Percentiles rank a stretch among this genome's conserved stretches.
Evolutionary conservation across 169 alveolate genomes (phyloP).

Genomic region (Cryptosporidium bovis): DNA sequence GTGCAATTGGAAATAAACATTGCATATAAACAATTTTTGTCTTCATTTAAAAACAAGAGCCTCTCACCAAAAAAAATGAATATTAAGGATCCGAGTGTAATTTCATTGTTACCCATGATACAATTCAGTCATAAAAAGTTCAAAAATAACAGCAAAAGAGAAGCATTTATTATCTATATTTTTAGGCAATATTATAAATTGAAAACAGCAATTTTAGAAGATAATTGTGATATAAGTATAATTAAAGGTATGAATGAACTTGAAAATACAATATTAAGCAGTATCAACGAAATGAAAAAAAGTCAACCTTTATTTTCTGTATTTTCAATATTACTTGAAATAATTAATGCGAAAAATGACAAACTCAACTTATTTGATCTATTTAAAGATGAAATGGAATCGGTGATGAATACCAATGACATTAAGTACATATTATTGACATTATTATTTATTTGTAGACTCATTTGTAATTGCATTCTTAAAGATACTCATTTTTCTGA

Average conservation of each 20-base stretch:
- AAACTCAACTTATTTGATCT: not conserved
- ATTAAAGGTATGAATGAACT: conserved; percentile 57
- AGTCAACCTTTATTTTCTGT: conserved; percentile 47
- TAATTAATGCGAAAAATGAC: not conserved
- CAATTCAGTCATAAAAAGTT: conserved; percentile 4
- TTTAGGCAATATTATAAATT: conserved; percentile 31
- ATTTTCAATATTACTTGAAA: not conserved
- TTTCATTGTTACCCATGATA: conserved; percentile 34
- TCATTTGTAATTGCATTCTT: conserved; percentile 12
- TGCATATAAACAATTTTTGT: conserved; percentile 30
- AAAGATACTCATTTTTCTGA: not conserved
- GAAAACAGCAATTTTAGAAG: not conserved
- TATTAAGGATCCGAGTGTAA: conserved; percentile 3
- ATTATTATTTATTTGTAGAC: conserved; percentile 44
- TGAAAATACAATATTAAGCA: not conserved
- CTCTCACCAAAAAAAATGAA: not conserved
- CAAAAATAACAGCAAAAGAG: conserved; percentile 9
- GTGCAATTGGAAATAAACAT: conserved; percentile 49
- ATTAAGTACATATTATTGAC: conserved; percentile 7
- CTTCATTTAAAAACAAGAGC: conserved; percentile 2
- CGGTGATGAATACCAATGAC: not conserved
- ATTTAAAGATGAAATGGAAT: conserved; percentile 15
- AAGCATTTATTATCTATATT: conserved; percentile 24
- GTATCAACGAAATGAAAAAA: not conserved
- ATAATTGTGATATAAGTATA: conserved; percentile 5